A percentile compares a stretch with the other conserved stretches of the same genome.
phyloP scores from a whole-genome alignment of 345 rosid genomes.

The Aegle marmelos region DNA sequence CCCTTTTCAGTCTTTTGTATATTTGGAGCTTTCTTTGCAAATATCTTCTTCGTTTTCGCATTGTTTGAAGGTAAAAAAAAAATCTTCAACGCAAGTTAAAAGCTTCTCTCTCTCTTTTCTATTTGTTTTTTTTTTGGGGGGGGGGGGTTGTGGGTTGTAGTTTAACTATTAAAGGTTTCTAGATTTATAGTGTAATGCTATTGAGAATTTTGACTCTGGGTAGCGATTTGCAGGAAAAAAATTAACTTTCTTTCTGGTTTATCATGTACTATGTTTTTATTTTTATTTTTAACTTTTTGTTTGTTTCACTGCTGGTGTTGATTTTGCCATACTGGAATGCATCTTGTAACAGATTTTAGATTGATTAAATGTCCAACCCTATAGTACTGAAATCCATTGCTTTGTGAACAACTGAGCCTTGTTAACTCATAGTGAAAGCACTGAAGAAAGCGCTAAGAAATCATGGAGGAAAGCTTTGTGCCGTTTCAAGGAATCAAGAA shows the following conservation, averaged over 20 bases:
- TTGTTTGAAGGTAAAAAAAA: constrained; percentile 27
- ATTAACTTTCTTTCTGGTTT: not conserved
- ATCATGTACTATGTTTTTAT: not conserved
- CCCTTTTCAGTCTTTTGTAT: constrained; percentile 11
- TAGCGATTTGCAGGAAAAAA: not conserved
- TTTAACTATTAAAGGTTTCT: not conserved
- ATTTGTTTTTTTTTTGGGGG: too few species aligned
- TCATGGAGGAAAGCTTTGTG: constrained; percentile 85
- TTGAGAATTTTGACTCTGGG: constrained; percentile 1
- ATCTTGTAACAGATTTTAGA: constrained; percentile 11
- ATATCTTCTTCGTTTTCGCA: constrained; percentile 25
- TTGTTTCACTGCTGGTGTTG: not conserved
- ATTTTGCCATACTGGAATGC: constrained; percentile 3
- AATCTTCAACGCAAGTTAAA: constrained; percentile 15
- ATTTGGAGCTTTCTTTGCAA: constrained; percentile 24
- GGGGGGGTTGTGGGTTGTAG: not conserved
- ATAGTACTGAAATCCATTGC: constrained; percentile 8
- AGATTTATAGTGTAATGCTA: constrained; percentile 4
- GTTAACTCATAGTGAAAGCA: constrained; percentile 6
- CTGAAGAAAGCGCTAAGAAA: constrained; percentile 20
- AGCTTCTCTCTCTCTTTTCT: constrained; percentile 14
- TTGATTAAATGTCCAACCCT: constrained; percentile 7
- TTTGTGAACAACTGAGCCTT: constrained; percentile 2
- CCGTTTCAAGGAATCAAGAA: constrained; percentile 84
- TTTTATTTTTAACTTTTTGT: not conserved